Evolutionary conservation across 1,284 basidiomycete genomes (phyloP).

Genomic region (Apiotrichum sp.): DNA sequence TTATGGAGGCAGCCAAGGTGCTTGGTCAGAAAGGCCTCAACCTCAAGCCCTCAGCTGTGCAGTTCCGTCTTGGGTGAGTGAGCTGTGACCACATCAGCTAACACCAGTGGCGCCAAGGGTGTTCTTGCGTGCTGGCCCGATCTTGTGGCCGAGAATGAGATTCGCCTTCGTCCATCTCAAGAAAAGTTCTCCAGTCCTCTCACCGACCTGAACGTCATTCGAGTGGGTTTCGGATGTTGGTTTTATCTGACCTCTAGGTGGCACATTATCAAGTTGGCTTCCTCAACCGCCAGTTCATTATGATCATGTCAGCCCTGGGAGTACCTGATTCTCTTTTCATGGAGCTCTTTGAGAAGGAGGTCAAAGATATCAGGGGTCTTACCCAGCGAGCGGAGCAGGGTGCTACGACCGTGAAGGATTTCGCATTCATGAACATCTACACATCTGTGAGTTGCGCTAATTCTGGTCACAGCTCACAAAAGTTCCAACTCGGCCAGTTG

Average conservation of each 20-base stretch:
- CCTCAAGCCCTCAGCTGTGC: constrained; percentile 39
- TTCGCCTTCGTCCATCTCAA: constrained; percentile 37
- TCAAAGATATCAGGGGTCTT: constrained; percentile 32
- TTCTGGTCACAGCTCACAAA: too few species aligned
- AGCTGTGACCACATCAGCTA: neutral
- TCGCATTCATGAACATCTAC: constrained; percentile 18
- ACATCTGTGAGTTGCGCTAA: constrained; percentile 19
- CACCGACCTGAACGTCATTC: constrained; percentile 36
- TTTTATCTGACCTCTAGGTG: constrained; percentile 22
- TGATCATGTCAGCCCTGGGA: constrained; percentile 43
- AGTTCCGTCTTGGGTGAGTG: constrained; percentile 42
- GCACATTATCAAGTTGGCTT: constrained; percentile 44
- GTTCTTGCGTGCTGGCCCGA: constrained; percentile 42
- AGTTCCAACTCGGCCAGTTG: too few species aligned
- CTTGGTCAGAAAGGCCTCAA: constrained; percentile 30
- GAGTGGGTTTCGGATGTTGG: constrained; percentile 20
- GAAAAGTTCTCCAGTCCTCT: constrained; percentile 41
- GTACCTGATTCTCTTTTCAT: constrained; percentile 35
- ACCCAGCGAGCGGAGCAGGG: constrained; percentile 20
- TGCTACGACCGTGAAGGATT: constrained; percentile 23
- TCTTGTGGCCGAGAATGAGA: constrained; percentile 23
- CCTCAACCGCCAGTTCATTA: constrained; percentile 47
- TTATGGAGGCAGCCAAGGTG: constrained; percentile 33
- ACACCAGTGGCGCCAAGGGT: constrained; percentile 44
- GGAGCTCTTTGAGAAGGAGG: constrained; percentile 33